phyloP scores from a whole-genome alignment of 225 moss, liverwort and hornwort genomes.

The Sphagnum tenellum region DNA sequence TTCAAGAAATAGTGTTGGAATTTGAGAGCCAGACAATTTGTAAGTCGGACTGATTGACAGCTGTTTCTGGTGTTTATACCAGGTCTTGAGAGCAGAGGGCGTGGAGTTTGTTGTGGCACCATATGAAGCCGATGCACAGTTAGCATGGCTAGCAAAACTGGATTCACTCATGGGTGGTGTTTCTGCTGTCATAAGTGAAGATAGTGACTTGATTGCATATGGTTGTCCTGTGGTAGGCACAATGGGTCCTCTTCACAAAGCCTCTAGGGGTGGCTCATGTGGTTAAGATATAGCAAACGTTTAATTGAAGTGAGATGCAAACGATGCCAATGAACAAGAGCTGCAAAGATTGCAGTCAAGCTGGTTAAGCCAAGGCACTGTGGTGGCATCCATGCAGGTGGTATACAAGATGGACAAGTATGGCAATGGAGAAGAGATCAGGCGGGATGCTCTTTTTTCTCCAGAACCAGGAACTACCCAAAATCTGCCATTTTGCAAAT shows the following conservation, averaged over 20 bases:
- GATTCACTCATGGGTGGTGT: slow-evolving; percentile 26
- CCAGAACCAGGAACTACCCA: slow-evolving; percentile 3
- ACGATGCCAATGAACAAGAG: no score
- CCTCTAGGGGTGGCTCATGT: no score
- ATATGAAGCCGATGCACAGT: slow-evolving; percentile 54
- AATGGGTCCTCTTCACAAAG: no score
- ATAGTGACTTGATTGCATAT: slow-evolving; percentile 51
- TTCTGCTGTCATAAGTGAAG: slow-evolving; percentile 38
- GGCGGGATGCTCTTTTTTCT: slow-evolving; percentile 13
- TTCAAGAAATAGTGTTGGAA: no score
- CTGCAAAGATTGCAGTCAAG: no score
- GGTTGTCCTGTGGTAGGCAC: slow-evolving; percentile 36
- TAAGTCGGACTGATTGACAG: no score
- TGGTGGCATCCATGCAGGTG: slow-evolving; percentile 13
- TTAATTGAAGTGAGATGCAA: no score
- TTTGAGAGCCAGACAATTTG: no score
- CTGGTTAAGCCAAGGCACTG: no score
- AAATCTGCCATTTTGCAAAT: slow-evolving; percentile 28
- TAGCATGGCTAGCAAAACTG: slow-evolving; percentile 32
- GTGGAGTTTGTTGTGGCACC: slow-evolving; percentile 50
- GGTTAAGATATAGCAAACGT: no score
- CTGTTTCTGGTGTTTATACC: not conserved
- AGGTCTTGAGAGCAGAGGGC: slow-evolving; percentile 29
- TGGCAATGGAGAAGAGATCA: slow-evolving; percentile 37
- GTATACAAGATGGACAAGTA: slow-evolving; percentile 49